Conservation (phyloP, 306 rosid genomes). For the Cicer chorassanicum region DNA sequence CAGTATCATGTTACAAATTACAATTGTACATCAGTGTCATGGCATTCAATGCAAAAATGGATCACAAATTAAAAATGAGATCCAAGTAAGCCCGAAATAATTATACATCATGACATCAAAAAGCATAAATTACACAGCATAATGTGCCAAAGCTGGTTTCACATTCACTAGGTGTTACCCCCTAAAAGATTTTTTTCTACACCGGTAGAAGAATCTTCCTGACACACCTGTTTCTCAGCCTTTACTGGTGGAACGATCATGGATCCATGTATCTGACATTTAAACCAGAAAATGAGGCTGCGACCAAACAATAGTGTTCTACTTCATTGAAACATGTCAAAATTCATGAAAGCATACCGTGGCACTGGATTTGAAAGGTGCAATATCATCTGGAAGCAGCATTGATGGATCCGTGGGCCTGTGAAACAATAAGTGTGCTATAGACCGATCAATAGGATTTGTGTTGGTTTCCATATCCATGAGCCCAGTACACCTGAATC, state of each 20-base stretch:
- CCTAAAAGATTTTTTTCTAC: constrained; percentile 39
- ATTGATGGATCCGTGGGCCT: constrained; percentile 65
- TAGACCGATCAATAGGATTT: constrained; percentile 86
- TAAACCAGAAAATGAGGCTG: constrained; percentile 45
- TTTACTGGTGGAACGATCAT: constrained; percentile 48
- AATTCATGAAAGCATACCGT: constrained; percentile 55
- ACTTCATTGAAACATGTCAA: constrained; percentile 11
- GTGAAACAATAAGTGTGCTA: constrained; percentile 88
- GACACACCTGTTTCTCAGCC: constrained; percentile 58
- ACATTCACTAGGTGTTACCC: constrained; percentile 25
- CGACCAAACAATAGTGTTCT: not conserved
- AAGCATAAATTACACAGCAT: constrained; percentile 36
- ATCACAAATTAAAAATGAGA: constrained; percentile 40
- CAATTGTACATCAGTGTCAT: constrained; percentile 45
- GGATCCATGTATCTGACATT: constrained; percentile 56
- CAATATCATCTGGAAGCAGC: constrained; percentile 43
- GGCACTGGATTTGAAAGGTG: constrained; percentile 50
- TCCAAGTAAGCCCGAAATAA: constrained; percentile 42
- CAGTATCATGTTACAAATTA: not conserved
- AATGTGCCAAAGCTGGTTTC: constrained; percentile 26
- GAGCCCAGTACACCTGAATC: constrained; percentile 66
- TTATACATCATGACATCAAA: constrained; percentile 40
- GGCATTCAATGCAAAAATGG: constrained; percentile 43
- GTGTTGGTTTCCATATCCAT: constrained; percentile 80
- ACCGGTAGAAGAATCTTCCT: constrained; percentile 52